A percentile compares a stretch with the other conserved stretches of the same genome.
These are phyloP conservation scores for Salix brachista DNA, from an alignment of 345 rosid genomes.

Conservation along the genomic window DNA sequence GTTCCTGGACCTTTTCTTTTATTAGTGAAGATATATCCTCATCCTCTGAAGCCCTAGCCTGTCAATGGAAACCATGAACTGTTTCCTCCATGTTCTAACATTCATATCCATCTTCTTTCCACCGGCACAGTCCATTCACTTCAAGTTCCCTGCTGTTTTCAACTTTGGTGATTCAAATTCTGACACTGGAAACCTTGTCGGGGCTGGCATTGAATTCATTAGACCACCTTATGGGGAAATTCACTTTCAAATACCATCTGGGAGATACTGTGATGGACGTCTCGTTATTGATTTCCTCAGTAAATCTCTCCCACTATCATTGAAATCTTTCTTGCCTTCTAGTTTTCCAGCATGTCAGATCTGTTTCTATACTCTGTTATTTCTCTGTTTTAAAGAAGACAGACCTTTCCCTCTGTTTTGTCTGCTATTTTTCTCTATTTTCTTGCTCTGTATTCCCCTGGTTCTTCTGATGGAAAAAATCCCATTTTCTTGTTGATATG, in stretches of 20 bases:
- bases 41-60: slow-evolving; percentile 9
- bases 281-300: slow-evolving; percentile 73
- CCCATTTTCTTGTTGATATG: neutral
- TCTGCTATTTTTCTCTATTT: neutral
- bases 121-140: slow-evolving; percentile 36
- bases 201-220: slow-evolving; percentile 61
- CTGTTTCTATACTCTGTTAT: neutral
- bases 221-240: slow-evolving; percentile 59
- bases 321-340: neutral
- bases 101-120: slow-evolving; percentile 34
- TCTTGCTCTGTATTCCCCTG: too few relatives aligned
- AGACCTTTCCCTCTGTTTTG: neutral
- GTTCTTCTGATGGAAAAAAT: neutral
- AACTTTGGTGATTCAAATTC: slow-evolving; percentile 96
- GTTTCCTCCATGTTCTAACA: slow-evolving; percentile 27
- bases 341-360: neutral
- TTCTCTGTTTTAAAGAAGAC: neutral
- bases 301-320: slow-evolving; percentile 23
- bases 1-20: neutral
- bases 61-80: slow-evolving; percentile 32
- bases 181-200: slow-evolving; percentile 75
- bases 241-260: slow-evolving; percentile 61
- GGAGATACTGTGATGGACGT: slow-evolving; percentile 87
- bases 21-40: neutral
- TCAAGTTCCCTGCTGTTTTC: slow-evolving; percentile 62